Evolutionary conservation across 495 filamentous ascomycete species (phyloP), one percentile per base, ranked within the genome.

Genomic region (Aspergillus wentii): DNA sequence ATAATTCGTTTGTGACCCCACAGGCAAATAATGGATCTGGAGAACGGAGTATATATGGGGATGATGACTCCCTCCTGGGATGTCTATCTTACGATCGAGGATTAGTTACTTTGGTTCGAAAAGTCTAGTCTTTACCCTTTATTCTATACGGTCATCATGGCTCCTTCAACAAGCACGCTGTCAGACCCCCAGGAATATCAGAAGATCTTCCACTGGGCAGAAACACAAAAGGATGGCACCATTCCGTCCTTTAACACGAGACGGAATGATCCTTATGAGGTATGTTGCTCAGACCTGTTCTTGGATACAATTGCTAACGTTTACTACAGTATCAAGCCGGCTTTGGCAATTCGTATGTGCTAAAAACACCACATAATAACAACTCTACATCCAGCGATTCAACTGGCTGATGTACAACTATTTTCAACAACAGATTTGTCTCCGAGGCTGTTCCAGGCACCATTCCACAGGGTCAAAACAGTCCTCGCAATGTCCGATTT

Each of bases 181-280:
- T 35, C 57, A 3, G 53, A 63, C 36, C 61, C 57, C 35, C 46
- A 54, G 45, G 72, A 75, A 38, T 77, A 75, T 50, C 71, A 76
- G 46, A 66, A 73, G 33, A 72, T 77, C 35, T 75, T 77, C 62
- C 72, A 76, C 49, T 75, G 73, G 73, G 72, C 71, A 8, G 72
- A 75, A 51, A 75, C 72, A 2, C 73, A 77, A 37, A 68, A 75
- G 52, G 59, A 74, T 54, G 69, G 57, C 13, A 40, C 51, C 1
- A 64, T 72, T 27, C 69, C 69, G 32, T 72, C 69, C 6, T 74
- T 74, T 38, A 46, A 43, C 29, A 68, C 59, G 34, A 59, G 71
- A 39, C 64, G 62, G 33, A 76, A 75, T 48, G 71, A 76, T 44
- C 72, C 71, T 23, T 76, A 73, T 50, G 49, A 69, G 58, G 68